Evolutionary conservation across 2,329 filamentous ascomycete species (phyloP).

Genomic region (Sclerotinia glacialis): DNA sequence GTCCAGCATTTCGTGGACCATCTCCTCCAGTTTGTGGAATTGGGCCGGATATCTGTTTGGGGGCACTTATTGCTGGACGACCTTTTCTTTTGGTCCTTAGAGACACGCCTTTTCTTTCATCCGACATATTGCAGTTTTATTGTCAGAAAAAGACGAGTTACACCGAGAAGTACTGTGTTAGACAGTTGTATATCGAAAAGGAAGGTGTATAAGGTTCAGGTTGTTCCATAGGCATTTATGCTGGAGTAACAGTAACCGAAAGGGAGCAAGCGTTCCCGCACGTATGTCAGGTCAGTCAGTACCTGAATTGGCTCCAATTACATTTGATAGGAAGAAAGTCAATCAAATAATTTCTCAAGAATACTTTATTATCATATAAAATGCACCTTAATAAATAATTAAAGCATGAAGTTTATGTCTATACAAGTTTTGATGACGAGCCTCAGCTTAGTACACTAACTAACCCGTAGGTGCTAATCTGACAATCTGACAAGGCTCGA

Average conservation of each 20-base stretch:
- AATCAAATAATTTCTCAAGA: not conserved
- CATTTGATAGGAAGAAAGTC: not conserved
- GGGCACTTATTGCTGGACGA: slow-evolving; percentile 61
- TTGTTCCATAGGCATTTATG: not conserved
- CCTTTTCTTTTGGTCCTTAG: slow-evolving; percentile 61
- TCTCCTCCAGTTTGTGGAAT: slow-evolving; percentile 52
- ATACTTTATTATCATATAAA: too few relatives aligned
- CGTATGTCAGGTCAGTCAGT: not conserved
- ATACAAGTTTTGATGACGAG: not conserved
- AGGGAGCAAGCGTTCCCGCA: slow-evolving; percentile 9
- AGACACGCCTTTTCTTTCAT: slow-evolving; percentile 58
- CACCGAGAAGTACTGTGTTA: not conserved
- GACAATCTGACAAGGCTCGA: slow-evolving; percentile 7
- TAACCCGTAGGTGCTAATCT: not conserved
- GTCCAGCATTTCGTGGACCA: slow-evolving; percentile 41
- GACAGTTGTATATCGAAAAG: not conserved
- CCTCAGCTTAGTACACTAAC: too few relatives aligned
- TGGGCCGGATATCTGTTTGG: slow-evolving; percentile 60
- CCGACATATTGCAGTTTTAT: slow-evolving; percentile 49
- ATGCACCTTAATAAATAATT: not conserved
- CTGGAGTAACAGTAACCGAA: slow-evolving; percentile 12
- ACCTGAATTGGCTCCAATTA: not conserved
- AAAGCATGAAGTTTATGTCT: not conserved
- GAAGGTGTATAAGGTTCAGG: slow-evolving; percentile 8
- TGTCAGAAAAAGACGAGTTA: not conserved